A percentile compares a stretch with the other conserved stretches of the same genome.
These are phyloP conservation scores for Zasmidium cellare DNA, from an alignment of 2,329 filamentous ascomycete genomes.

Conservation along the genomic window DNA sequence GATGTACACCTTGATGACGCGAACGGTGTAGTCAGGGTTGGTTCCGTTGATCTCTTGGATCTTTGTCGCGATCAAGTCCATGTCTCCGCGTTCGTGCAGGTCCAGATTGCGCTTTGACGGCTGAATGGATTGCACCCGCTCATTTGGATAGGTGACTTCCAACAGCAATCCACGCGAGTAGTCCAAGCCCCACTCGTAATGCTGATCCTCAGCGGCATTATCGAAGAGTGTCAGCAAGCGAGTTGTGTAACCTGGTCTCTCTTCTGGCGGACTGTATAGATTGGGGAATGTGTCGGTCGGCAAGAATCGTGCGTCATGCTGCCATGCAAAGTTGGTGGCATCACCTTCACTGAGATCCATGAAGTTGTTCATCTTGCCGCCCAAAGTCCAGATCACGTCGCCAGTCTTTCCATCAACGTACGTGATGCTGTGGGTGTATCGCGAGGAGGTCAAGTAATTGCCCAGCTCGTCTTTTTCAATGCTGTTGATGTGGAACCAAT, in stretches of 20 bases:
- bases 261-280: slow-evolving; percentile 24
- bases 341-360: slow-evolving; percentile 30
- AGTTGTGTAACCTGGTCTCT: slow-evolving; percentile 32
- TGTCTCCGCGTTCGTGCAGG: slow-evolving; percentile 1
- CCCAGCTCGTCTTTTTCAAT: slow-evolving; percentile 49
- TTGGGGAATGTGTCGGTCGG: slow-evolving; percentile 27
- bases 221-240: slow-evolving; percentile 54
- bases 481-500: slow-evolving; percentile 57
- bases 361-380: slow-evolving; percentile 46
- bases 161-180: slow-evolving; percentile 34
- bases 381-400: slow-evolving; percentile 48
- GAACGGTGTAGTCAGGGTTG: slow-evolving; percentile 29
- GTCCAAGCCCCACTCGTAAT: slow-evolving; percentile 31
- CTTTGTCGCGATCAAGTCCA: slow-evolving; percentile 32
- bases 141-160: slow-evolving; percentile 33
- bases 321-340: slow-evolving; percentile 35
- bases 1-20: slow-evolving; percentile 30
- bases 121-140: background rate
- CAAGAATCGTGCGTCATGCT: slow-evolving; percentile 34
- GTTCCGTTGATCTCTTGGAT: slow-evolving; percentile 29
- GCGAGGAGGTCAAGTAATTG: slow-evolving; percentile 49
- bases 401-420: slow-evolving; percentile 47
- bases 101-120: background rate
- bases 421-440: slow-evolving; percentile 44
- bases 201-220: slow-evolving; percentile 49